Conservation (phyloP, 108 stramenopile genomes). For the Conticribra guillardii region DNA sequence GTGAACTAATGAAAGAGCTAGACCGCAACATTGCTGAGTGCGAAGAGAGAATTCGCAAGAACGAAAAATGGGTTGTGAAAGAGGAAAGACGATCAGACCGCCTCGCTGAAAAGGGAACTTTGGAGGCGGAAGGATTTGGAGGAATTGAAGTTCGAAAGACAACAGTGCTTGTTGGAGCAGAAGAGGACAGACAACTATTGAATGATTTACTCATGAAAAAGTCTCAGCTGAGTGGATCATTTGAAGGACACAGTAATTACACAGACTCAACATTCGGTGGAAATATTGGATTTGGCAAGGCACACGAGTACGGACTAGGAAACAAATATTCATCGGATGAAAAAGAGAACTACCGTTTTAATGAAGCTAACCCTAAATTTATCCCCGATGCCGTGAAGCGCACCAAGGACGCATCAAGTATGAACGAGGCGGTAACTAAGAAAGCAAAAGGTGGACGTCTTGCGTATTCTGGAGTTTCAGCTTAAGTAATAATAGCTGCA, state of each 20-base stretch:
- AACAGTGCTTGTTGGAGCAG: conserved; percentile 42
- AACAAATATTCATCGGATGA: conserved; percentile 12
- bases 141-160: conserved; percentile 48
- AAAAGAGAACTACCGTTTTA: conserved; percentile 43
- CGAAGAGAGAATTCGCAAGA: conserved; percentile 40
- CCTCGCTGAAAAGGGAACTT: conserved; percentile 45
- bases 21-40: conserved; percentile 38
- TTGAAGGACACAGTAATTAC: background rate
- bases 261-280: conserved; percentile 15
- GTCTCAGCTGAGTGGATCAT: conserved; percentile 42
- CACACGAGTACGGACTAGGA: conserved; percentile 31
- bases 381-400: conserved; percentile 31
- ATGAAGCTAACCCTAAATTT: conserved; percentile 27
- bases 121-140: conserved; percentile 44
- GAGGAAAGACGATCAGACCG: conserved; percentile 34
- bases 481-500: conserved; percentile 3
- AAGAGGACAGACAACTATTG: conserved; percentile 44
- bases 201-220: conserved; percentile 37
- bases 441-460: conserved; percentile 11
- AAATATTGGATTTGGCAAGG: conserved; percentile 42
- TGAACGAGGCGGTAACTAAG: background rate
- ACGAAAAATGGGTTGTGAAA: conserved; percentile 53
- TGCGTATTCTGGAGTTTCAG: conserved; percentile 23
- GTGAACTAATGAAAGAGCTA: conserved; percentile 46
- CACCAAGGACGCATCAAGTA: no score